These are phyloP conservation scores for Pyricularia grisea DNA, from an alignment of 2,329 filamentous ascomycete genomes.

Conservation along the genomic window DNA sequence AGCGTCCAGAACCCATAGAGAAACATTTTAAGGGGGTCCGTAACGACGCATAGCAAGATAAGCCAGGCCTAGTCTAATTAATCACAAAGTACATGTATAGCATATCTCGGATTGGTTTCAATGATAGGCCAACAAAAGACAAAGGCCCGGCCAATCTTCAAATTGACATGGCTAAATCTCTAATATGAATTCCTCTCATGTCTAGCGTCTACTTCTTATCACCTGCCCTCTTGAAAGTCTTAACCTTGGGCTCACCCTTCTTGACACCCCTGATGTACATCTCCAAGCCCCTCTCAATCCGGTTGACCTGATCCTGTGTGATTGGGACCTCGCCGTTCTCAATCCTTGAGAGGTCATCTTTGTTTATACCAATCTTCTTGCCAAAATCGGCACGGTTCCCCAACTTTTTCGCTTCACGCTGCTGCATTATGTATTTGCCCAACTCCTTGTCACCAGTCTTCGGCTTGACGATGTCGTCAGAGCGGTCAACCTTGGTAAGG, in stretches of 20 bases:
- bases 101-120: no score
- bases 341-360: slow-evolving; percentile 31
- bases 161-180: no score
- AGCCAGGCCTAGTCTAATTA: no score
- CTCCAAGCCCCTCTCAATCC: slow-evolving; percentile 78
- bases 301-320: slow-evolving; percentile 71
- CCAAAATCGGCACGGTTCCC: background rate
- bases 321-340: slow-evolving; percentile 71
- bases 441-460: slow-evolving; percentile 49
- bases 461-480: slow-evolving; percentile 95
- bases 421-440: background rate
- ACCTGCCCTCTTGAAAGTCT: slow-evolving; percentile 45
- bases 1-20: no score
- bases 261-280: slow-evolving; percentile 78
- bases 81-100: no score
- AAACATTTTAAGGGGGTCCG: no score
- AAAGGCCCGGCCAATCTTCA: no score
- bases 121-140: no score
- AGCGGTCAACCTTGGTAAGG: slow-evolving; percentile 94
- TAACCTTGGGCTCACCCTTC: slow-evolving; percentile 53
- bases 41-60: no score
- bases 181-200: no score
- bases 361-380: background rate
- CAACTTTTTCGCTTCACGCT: background rate
- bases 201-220: background rate